Percentiles rank a stretch among this genome's conserved stretches.
Conservation (phyloP, 176 grass and related monocot species). For the Hyparrhenia diplandra region DNA sequence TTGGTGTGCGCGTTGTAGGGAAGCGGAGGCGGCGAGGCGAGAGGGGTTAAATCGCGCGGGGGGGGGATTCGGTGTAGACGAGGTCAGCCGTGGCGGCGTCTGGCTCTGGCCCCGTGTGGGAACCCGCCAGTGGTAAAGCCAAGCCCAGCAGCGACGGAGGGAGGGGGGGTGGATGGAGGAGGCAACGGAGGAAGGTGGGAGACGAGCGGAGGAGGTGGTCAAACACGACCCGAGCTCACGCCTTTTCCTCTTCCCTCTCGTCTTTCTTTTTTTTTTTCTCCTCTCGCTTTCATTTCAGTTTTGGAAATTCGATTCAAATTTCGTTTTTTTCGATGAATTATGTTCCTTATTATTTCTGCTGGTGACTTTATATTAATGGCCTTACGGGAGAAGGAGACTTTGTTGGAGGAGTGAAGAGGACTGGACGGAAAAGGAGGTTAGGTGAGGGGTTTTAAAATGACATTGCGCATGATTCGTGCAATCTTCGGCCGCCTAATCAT, state of each 20-base stretch:
- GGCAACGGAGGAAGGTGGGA: background rate
- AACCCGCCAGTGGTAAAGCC: slow-evolving; percentile 36
- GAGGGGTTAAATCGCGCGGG: slow-evolving; percentile 40
- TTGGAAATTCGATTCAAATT: background rate
- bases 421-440: slow-evolving; percentile 15
- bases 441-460: slow-evolving; percentile 25
- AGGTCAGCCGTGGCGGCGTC: slow-evolving; percentile 47
- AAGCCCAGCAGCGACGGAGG: slow-evolving; percentile 14
- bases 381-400: background rate
- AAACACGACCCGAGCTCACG: slow-evolving; percentile 29
- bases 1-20: background rate
- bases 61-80: slow-evolving; percentile 35
- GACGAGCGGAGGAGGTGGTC: background rate
- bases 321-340: background rate
- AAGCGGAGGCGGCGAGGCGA: background rate
- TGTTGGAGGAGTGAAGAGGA: background rate
- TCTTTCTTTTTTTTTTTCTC: background rate
- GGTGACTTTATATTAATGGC: background rate
- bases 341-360: background rate
- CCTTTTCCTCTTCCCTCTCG: background rate
- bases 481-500: slow-evolving; percentile 40
- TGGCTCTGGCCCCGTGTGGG: slow-evolving; percentile 36
- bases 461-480: slow-evolving; percentile 38
- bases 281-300: slow-evolving; percentile 1
- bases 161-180: background rate